Evolutionary conservation across 2,329 filamentous ascomycete species (phyloP).

Genomic region (Sclerotiophoma versabilis): DNA sequence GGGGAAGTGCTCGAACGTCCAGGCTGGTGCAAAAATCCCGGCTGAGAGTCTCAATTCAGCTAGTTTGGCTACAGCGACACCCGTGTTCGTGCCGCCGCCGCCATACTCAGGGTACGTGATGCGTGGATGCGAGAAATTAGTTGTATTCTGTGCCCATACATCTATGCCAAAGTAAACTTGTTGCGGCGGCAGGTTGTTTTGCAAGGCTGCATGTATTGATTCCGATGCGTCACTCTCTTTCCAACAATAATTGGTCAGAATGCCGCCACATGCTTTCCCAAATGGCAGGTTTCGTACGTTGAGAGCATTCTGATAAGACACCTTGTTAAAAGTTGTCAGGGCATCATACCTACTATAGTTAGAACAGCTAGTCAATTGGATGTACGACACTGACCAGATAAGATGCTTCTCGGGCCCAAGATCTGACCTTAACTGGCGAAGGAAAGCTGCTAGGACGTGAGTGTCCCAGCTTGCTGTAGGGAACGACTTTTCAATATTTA

Average conservation of each 20-base stretch:
- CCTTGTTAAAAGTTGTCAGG: conserved; percentile 51
- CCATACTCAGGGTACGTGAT: conserved; percentile 48
- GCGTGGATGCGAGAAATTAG: conserved; percentile 36
- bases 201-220: conserved; percentile 34
- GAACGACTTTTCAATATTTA: conserved; percentile 57
- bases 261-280: conserved; percentile 45
- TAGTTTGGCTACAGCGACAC: conserved; percentile 49
- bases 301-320: conserved; percentile 56
- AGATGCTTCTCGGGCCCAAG: conserved; percentile 41
- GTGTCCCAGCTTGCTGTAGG: conserved; percentile 41
- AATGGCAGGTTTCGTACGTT: conserved; percentile 50
- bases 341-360: conserved; percentile 53
- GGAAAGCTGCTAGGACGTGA: conserved; percentile 45
- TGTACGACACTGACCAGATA: conserved; percentile 49
- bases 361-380: not conserved
- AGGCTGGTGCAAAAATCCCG: conserved; percentile 56
- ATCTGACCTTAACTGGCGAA: conserved; percentile 46
- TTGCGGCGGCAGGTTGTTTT: conserved; percentile 29
- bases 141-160: conserved; percentile 55
- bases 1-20: conserved; percentile 56
- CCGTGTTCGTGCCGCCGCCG: conserved; percentile 54
- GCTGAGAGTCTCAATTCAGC: conserved; percentile 46
- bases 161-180: conserved; percentile 55
- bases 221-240: conserved; percentile 34
- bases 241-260: conserved; percentile 59